These are phyloP conservation scores for Hordeum marinum DNA, from an alignment of 176 grass and related monocot genomes.

Conservation along the genomic window DNA sequence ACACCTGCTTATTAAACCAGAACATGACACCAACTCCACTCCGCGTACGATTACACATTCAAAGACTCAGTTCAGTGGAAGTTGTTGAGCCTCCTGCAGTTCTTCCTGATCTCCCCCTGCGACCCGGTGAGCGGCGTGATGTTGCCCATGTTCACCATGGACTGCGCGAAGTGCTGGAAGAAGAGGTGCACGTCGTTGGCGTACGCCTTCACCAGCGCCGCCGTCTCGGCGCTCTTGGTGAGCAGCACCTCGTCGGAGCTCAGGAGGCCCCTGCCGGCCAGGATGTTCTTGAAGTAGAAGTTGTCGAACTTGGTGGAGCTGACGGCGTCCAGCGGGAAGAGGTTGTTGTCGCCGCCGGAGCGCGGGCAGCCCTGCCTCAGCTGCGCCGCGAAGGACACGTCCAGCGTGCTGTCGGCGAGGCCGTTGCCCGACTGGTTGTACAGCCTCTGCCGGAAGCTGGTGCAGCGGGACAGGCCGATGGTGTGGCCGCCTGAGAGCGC, in stretches of 20 bases:
- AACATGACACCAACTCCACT: slow-evolving; percentile 13
- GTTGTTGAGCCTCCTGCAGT: slow-evolving; percentile 82
- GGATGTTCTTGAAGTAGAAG: slow-evolving; percentile 69
- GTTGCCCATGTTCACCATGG: slow-evolving; percentile 93
- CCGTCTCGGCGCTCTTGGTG: slow-evolving; percentile 51
- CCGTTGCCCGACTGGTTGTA: slow-evolving; percentile 83
- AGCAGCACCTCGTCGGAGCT: slow-evolving; percentile 81
- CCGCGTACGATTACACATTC: background rate
- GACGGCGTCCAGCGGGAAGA: slow-evolving; percentile 62
- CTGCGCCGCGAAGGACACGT: slow-evolving; percentile 36
- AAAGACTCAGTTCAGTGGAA: slow-evolving; percentile 22
- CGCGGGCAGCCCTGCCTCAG: slow-evolving; percentile 60
- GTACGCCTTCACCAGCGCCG: slow-evolving; percentile 58
- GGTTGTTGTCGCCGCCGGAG: slow-evolving; percentile 75
- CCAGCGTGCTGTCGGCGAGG: slow-evolving; percentile 53
- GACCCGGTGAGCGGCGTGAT: slow-evolving; percentile 53
- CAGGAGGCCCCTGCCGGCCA: slow-evolving; percentile 63
- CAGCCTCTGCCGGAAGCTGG: slow-evolving; percentile 78
- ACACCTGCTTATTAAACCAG: slow-evolving; percentile 32
- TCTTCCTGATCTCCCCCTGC: slow-evolving; percentile 76
- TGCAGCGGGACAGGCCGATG: slow-evolving; percentile 70
- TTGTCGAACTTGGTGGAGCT: slow-evolving; percentile 81
- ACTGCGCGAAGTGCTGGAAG: slow-evolving; percentile 77
- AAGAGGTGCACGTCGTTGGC: slow-evolving; percentile 58
- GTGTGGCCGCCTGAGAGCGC: slow-evolving; percentile 83